phyloP scores from a whole-genome alignment of 176 grass and related monocot species.

The Elaeis guineensis region DNA sequence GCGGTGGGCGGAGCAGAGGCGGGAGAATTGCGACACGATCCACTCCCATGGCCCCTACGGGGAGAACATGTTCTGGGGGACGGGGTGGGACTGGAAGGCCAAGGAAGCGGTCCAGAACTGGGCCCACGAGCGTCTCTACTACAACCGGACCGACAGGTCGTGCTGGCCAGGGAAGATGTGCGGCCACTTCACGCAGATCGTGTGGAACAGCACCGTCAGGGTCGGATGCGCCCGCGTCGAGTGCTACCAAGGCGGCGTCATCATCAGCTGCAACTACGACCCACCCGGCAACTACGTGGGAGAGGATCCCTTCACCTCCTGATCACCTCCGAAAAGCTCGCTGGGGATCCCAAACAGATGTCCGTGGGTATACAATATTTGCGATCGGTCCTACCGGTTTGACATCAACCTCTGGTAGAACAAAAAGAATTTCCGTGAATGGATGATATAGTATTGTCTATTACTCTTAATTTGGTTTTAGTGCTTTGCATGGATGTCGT shows the following conservation, averaged over 20 bases:
- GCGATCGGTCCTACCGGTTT: too few species aligned
- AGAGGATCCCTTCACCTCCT: constrained; percentile 31
- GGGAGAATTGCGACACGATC: constrained; percentile 30
- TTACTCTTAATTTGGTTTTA: too few species aligned
- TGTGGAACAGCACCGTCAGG: constrained; percentile 31
- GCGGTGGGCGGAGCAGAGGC: constrained; percentile 38
- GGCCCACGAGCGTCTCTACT: constrained; percentile 34
- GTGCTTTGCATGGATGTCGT: too few species aligned
- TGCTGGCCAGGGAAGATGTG: constrained; percentile 36
- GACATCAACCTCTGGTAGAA: too few species aligned
- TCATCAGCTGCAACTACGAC: constrained; percentile 56
- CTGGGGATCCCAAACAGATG: too few species aligned
- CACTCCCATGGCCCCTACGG: constrained; percentile 30
- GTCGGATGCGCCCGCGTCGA: constrained; percentile 35
- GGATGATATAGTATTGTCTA: too few species aligned
- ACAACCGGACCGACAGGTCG: constrained; percentile 26
- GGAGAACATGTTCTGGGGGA: constrained; percentile 43
- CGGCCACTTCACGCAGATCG: constrained; percentile 50
- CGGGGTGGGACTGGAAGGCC: constrained; percentile 23
- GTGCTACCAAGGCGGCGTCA: constrained; percentile 29
- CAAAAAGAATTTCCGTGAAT: too few species aligned
- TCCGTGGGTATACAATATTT: too few species aligned
- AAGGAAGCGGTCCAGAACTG: constrained; percentile 21
- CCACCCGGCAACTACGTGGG: constrained; percentile 39
- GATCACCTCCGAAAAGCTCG: too few species aligned